Base-by-base conservation (phyloP, 2,329 filamentous ascomycete species). In the Arthrobotrys entomopaga region DNA sequence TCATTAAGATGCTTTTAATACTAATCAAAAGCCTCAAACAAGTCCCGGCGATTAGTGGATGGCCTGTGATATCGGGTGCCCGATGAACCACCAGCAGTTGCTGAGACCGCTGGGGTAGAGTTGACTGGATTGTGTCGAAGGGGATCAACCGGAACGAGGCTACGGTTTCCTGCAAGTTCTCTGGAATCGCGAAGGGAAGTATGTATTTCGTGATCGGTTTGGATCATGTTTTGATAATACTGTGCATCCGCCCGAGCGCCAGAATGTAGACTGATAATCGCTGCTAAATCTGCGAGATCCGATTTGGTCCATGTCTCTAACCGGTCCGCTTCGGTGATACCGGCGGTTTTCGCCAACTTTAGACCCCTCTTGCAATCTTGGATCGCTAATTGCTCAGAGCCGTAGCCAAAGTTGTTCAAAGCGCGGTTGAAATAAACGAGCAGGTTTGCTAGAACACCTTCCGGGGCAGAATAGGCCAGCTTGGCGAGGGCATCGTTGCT, bases 341-440 rank as follows among this genome's bases (percentile, higher is more conserved):
- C 50, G n/a, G 50, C 40, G 6, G 26, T 13, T 15, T 65, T 65
- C 24, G 61, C 61, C 11, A 65, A 24, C 19, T 65, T 65, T 0
- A 65, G 52, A 1, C 61, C 61, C 15, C 61, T 34, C 38, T 65
- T 65, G 19, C 61, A 65, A 40, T 65, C 50, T 11, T 56, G 8
- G 1, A 65, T 20, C 3, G 61, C 61, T 4, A 8, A n/a, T 26
- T 43, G 38, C 13, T 0, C 10, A 40, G n/a, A 4, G 10, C 19
- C n/a, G 16, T n/a, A 48, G 8, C 22, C 20, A 19, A 57, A 65
- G 24, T 29, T 20, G 1, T 50, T 34, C 16, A 65, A n/a, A 8
- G 61, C 61, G 5, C 61, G 48, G 7, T 24, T 57, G 29, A 48
- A 65, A 50, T 65, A 65, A 20, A 65, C 29, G 13, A 65, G 16